Conservation (phyloP, 2,329 filamentous ascomycete genomes). For the Fusarium verrucosum region DNA sequence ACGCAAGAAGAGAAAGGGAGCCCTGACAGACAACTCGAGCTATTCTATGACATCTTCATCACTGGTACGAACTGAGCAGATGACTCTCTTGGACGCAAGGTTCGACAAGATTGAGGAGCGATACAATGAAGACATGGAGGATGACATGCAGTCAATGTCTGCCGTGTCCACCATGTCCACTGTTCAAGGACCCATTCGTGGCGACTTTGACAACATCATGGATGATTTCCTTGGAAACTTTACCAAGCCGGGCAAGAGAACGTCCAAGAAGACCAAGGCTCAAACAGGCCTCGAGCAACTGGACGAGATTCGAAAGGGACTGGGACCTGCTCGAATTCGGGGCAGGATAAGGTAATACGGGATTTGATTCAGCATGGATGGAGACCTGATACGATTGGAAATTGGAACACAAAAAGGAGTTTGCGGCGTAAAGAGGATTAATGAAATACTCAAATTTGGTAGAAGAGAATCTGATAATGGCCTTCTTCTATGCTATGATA, state of each 20-base stretch:
- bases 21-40: conserved; percentile 83
- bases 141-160: conserved; percentile 66
- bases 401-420: conserved; percentile 22
- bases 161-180: conserved; percentile 71
- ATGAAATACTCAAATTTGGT: conserved; percentile 7
- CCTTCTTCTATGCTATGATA: too few species aligned
- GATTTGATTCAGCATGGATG: neutral
- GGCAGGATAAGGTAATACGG: conserved; percentile 35
- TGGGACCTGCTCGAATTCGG: conserved; percentile 77
- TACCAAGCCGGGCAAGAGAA: conserved; percentile 75
- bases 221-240: conserved; percentile 89
- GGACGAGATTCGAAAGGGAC: conserved; percentile 83
- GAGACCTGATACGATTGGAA: neutral
- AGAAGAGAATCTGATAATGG: neutral
- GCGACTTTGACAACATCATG: conserved; percentile 89
- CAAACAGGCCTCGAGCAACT: conserved; percentile 87
- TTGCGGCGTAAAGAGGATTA: conserved; percentile 19
- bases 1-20: conserved; percentile 94
- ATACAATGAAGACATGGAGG: conserved; percentile 64
- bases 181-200: conserved; percentile 72
- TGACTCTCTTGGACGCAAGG: conserved; percentile 84
- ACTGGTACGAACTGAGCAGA: conserved; percentile 85
- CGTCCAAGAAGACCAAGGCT: conserved; percentile 81
- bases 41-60: conserved; percentile 95
- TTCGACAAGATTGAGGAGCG: conserved; percentile 92